Base-by-base conservation (phyloP, 2,329 filamentous ascomycete species). In the Dothideomycetidae sp. region DNA sequence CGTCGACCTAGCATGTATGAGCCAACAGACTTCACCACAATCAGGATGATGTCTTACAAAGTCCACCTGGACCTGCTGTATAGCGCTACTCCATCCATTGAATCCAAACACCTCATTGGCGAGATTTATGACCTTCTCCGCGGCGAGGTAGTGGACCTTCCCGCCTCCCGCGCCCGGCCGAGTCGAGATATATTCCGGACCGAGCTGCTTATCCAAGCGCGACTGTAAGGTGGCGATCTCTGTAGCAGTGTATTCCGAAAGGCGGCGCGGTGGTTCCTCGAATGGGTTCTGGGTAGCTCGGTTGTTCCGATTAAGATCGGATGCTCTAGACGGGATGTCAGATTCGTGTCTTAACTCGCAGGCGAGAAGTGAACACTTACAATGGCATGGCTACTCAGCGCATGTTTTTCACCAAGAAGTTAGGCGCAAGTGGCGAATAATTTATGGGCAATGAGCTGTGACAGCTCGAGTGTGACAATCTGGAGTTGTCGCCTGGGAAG, bases 21-120 rank as follows among this genome's bases (percentile, higher is more conserved):
- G 11, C 7, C 13, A 13, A 16, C 37, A 23, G 11, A 26, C 19
- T 34, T n/a, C 16, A 11, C 33, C 11, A 23, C 19, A 13, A 10
- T 44, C 40, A 42, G 39, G 23, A 5, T 14, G 13, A 33, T 11
- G 28, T 57, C 66, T 45, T 53, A 75, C 83, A 58, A 92, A 96
- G 58, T 98, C 90, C 42, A 96, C 81, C 54, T 93, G 81, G 26
- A 94, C 81, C 53, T 92, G 85, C 53, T 88, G 82, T 42, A 98
- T 90, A n/a, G 81, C 80, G 39, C 83, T 93, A 7, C 83, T 93
- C 90, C 90, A 98, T 50, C 86, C 86, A 60, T 94, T 93, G 66
- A 94, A 94, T 7, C 86, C 86, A 61, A 94, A 93, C 1, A 94
- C 78, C 56, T 94, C 83, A 52, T 94, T 94, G 37, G 86, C 86